These are phyloP conservation scores for Stygiomarasmius scandens DNA, from an alignment of 1,284 basidiomycete species.

Conservation along the genomic window DNA sequence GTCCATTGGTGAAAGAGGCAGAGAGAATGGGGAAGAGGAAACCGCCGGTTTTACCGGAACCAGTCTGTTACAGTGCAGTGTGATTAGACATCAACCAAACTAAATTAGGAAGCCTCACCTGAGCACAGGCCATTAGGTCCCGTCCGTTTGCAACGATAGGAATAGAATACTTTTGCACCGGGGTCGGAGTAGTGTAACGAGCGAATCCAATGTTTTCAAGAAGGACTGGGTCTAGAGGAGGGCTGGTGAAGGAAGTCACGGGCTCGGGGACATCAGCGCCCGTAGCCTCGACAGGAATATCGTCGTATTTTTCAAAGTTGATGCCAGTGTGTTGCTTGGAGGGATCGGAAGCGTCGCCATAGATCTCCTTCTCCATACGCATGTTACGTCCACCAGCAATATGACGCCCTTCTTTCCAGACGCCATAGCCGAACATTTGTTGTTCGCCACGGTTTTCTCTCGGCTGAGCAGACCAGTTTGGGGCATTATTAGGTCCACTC, in stretches of 20 bases:
- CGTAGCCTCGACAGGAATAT: slow-evolving; percentile 98
- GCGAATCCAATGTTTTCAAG: slow-evolving; percentile 94
- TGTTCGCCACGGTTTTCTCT: slow-evolving; percentile 33
- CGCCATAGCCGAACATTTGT: slow-evolving; percentile 71
- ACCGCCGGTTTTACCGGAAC: slow-evolving; percentile 98
- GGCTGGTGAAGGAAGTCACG: slow-evolving; percentile 83
- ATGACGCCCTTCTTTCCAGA: slow-evolving; percentile 92
- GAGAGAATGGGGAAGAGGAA: slow-evolving; percentile 99
- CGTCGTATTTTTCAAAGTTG: slow-evolving; percentile 99
- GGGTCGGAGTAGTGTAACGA: slow-evolving; percentile 94
- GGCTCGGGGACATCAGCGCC: slow-evolving; percentile 96
- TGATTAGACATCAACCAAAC: slow-evolving; percentile 12
- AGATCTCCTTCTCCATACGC: slow-evolving; percentile 95
- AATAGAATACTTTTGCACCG: slow-evolving; percentile 99
- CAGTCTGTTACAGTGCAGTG: slow-evolving; percentile 64
- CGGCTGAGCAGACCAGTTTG: slow-evolving; percentile 14
- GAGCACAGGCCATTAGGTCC: slow-evolving; percentile 99
- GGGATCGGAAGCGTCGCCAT: slow-evolving; percentile 86
- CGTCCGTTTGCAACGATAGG: slow-evolving; percentile 92
- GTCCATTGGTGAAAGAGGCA: slow-evolving; percentile 87
- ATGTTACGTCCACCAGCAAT: slow-evolving; percentile 79
- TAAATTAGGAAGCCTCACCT: slow-evolving; percentile 51
- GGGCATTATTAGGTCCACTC: slow-evolving; percentile 27
- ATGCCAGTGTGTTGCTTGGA: slow-evolving; percentile 93
- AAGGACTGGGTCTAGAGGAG: slow-evolving; percentile 91